Evolutionary conservation across 805 yeast genomes (phyloP).

Genomic region (Starmerella floricola): DNA sequence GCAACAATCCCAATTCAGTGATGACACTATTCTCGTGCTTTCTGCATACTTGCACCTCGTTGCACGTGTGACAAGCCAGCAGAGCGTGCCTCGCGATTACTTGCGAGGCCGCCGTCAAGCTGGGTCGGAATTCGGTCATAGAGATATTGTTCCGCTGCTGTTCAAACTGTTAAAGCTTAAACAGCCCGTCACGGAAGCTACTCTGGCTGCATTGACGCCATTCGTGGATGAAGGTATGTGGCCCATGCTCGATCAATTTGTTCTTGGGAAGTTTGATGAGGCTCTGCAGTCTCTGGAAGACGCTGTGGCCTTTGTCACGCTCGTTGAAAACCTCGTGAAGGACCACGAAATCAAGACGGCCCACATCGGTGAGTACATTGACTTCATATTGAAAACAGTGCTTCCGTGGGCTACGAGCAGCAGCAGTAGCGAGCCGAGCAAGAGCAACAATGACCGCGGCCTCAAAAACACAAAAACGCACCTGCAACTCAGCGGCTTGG

Average conservation of each 20-base stretch:
- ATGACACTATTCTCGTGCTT: constrained; percentile 64
- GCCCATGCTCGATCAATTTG: constrained; percentile 11
- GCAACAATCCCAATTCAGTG: constrained; percentile 26
- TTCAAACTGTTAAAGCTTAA: constrained; percentile 37
- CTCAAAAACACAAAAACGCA: constrained; percentile 25
- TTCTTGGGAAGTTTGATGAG: constrained; percentile 30
- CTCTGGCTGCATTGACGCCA: constrained; percentile 41
- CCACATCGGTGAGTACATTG: constrained; percentile 38
- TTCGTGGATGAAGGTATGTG: constrained; percentile 14
- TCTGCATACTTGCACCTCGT: constrained; percentile 63
- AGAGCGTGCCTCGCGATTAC: too few species aligned
- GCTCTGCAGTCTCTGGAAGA: constrained; percentile 43
- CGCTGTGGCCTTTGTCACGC: constrained; percentile 47
- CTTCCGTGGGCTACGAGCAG: constrained; percentile 36
- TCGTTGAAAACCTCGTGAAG: constrained; percentile 36
- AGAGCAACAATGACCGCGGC: not conserved
- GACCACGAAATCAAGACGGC: not conserved
- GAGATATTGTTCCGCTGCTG: constrained; percentile 29
- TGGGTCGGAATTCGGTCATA: too few species aligned
- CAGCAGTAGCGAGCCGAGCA: constrained; percentile 21
- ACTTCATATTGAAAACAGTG: constrained; percentile 55
- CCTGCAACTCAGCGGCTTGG: constrained; percentile 45
- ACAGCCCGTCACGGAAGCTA: constrained; percentile 42
- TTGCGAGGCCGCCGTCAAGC: too few species aligned
- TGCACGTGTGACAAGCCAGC: constrained; percentile 38